Evolutionary conservation across 495 filamentous ascomycete species (phyloP), one percentile per base, ranked within the genome.

Genomic region (Aspergillus steynii): DNA sequence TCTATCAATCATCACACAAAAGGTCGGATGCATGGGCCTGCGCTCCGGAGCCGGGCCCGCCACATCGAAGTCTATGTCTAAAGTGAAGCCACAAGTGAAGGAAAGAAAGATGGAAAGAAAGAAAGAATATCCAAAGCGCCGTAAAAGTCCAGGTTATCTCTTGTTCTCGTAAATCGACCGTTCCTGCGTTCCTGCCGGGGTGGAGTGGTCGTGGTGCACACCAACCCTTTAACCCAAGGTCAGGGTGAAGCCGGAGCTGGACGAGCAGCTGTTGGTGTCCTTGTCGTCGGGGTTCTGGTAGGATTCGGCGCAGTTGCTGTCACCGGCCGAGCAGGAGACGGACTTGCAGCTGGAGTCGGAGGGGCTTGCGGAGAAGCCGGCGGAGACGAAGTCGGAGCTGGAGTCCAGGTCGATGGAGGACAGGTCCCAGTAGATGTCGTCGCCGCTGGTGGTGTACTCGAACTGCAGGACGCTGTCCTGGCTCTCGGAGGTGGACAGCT

Each of bases 361-460:
- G 8, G 67, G 58, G 10, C 67, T 68, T 8, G 74, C 75, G 42
- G 61, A 63, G 66, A 79, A 79, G 26, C 76, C 76, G 15, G 58
- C 50, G 4, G 55, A 64, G 56, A 74, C 59, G 56, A 79, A 72
- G 0, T 53, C 55, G 25, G 74, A 75, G 58, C 61, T 52, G 47
- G 61, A 47, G 60, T 67, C 61, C 47, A 78, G 55, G 63, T 80
- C 69, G 62, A 80, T 78, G 59, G 62, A 74, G 12, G 77, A 80
- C 37, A 80, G 60, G 54, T 73, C 70, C 68, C 68, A 73, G 64
- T 55, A 70, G 32, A 73, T 62, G 12, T n/a, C 63, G 15, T 63
- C 61, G 42, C 60, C 66, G 26, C 59, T 45, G 27, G 42, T 47
- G 51, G 64, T 68, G 64, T 73, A 73, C 59, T 73, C 70, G 59